phyloP scores from a whole-genome alignment of 139 green algal genomes.

The Chlamydomonas incerta region DNA sequence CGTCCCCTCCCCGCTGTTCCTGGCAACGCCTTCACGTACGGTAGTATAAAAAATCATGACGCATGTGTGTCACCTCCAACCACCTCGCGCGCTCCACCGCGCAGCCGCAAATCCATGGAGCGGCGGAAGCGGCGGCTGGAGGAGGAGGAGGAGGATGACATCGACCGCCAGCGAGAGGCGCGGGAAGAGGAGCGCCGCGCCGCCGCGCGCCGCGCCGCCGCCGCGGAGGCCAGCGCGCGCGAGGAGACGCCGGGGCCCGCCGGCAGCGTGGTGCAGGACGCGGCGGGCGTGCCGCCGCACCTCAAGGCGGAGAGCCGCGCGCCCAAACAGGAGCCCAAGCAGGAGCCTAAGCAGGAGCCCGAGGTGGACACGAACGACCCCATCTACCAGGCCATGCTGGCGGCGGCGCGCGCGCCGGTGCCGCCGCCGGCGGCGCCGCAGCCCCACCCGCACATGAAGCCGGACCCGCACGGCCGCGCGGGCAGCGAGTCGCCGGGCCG shows the following conservation, averaged over 20 bases:
- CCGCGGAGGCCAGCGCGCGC: not conserved
- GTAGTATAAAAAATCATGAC: too few species aligned
- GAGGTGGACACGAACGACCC: conserved; percentile 66
- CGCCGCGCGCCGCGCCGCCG: not conserved
- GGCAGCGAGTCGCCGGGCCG: not conserved
- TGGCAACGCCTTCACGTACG: too few species aligned
- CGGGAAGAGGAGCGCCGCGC: conserved; percentile 41
- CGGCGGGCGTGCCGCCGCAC: not conserved
- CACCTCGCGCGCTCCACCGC: too few species aligned
- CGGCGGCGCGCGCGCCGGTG: conserved; percentile 21
- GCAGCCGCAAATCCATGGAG: conserved; percentile 63
- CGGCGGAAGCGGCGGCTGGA: conserved; percentile 60
- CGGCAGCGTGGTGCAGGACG: conserved; percentile 18
- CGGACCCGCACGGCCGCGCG: not conserved
- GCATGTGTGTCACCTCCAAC: too few species aligned
- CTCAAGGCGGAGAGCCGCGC: too few species aligned
- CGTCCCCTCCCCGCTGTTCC: too few species aligned
- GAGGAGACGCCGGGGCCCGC: conserved; percentile 39
- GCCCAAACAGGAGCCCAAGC: conserved; percentile 1
- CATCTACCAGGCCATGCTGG: conserved; percentile 62
- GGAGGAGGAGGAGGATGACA: conserved; percentile 66
- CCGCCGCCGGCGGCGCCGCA: not conserved
- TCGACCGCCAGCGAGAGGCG: conserved; percentile 49
- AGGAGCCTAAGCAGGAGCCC: conserved; percentile 16
- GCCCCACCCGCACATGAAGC: not conserved